Evolutionary conservation across 2,329 filamentous ascomycete genomes (phyloP), one percentile per base, ranked within the genome.

Genomic region (Penicillium sp.): DNA sequence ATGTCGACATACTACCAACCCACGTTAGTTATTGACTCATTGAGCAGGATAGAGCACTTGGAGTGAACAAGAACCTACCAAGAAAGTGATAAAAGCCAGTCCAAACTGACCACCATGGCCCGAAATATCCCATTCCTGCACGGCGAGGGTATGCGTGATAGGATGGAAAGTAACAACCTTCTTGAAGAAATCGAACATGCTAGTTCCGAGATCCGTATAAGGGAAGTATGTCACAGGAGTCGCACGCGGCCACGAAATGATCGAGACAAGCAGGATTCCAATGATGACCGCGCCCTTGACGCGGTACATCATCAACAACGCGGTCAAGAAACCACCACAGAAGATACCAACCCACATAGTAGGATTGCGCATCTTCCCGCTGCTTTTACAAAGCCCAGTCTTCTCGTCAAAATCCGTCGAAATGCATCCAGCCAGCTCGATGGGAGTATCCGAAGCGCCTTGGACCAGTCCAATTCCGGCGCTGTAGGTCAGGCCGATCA

Each of bases 331-430:
- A 60, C 91, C 91, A 44, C 91, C 91, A 66, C 89, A 90, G 80
- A 96, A 95, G 67, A 96, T 92, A 39, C 91, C 92, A 53, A 96
- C 83, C 92, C 92, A 96, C 85, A 96, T 86, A 24, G 88, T 86
- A 1, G 91, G 90, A 69, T 84, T 91, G 60, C 90, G 86, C 91
- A 96, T 94, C 82, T 92, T 92, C 55, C 84, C 80, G 19, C 80
- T 79, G 51, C 79, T 78, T 0, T 85, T 84, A 72, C 91, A 95
- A 6, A 85, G 68, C 10, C 88, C 89, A 1, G 63, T 67, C 0
- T 56, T 41, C 0, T 62, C 22, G 36, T 70, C 64, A 55, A 66
- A 75, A 62, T 63, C 81, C 49, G 87, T 81, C 0, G 80, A 69
- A 0, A 84, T 81, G 66, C 92, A 96, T 27, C 91, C 92, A 1